Conservation (phyloP, 257 asterid species). For the Plantago major region DNA sequence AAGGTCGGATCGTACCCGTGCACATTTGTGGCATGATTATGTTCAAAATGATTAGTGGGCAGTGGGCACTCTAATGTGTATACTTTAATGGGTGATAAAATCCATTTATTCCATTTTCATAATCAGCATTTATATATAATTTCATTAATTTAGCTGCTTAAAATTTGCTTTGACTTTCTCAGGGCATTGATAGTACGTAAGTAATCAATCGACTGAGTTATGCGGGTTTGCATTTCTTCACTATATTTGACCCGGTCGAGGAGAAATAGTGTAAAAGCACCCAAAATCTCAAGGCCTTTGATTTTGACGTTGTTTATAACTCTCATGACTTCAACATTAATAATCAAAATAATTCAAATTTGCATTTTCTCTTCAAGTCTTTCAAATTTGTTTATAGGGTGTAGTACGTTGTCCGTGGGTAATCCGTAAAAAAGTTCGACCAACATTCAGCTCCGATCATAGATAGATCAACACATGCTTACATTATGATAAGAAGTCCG, state of each 20-base stretch:
- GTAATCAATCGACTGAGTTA: constrained; percentile 13
- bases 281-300: too few relatives aligned
- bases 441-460: too few relatives aligned
- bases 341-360: too few relatives aligned
- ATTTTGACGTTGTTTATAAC: too few relatives aligned
- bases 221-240: not conserved
- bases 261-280: not conserved
- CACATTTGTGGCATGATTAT: constrained; percentile 1
- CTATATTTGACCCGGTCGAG: not conserved
- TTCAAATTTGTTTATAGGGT: too few relatives aligned
- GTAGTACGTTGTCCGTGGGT: too few relatives aligned
- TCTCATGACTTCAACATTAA: too few relatives aligned
- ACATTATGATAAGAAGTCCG: too few relatives aligned
- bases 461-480: too few relatives aligned
- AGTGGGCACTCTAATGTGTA: constrained; percentile 25
- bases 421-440: too few relatives aligned
- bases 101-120: constrained; percentile 28
- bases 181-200: constrained; percentile 28
- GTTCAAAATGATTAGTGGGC: constrained; percentile 21
- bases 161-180: constrained; percentile 42
- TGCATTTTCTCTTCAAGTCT: too few relatives aligned
- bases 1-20: not conserved
- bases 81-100: constrained; percentile 31
- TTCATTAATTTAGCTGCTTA: constrained; percentile 25
- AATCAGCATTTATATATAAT: constrained; percentile 17